Percentiles rank a stretch among this genome's conserved stretches.
Evolutionary conservation across 164 flowering plant genomes (phyloP).

Genomic region (Annona squamosa): DNA sequence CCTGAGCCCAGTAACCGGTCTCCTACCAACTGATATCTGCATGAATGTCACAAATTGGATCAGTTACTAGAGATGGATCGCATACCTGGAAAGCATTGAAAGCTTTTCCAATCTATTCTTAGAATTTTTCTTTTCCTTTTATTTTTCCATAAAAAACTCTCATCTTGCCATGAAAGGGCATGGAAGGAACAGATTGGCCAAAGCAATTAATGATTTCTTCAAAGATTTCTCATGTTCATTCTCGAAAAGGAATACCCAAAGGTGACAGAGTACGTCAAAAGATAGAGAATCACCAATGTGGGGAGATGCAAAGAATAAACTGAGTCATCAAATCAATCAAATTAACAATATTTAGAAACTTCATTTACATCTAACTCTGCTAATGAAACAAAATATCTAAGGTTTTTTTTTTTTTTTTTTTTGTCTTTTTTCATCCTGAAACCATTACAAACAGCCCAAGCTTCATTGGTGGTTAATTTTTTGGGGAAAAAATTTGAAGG

Average conservation of each 20-base stretch:
- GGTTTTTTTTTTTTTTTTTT: too few species aligned
- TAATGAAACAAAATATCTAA: background rate
- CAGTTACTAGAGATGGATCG: background rate
- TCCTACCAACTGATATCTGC: slow-evolving; percentile 95
- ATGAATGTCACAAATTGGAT: slow-evolving; percentile 1
- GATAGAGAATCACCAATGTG: background rate
- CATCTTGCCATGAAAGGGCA: background rate
- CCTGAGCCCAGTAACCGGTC: slow-evolving; percentile 88
- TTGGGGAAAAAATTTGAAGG: too few species aligned
- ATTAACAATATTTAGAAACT: background rate
- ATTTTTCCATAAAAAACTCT: background rate
- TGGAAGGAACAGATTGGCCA: background rate
- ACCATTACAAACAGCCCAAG: too few species aligned
- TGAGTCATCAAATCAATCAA: background rate
- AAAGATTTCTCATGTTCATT: background rate
- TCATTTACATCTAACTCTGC: background rate
- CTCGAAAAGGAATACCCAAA: background rate
- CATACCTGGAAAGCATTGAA: background rate
- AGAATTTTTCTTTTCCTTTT: background rate
- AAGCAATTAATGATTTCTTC: background rate
- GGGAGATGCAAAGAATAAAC: background rate
- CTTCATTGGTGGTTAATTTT: too few species aligned
- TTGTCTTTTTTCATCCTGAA: too few species aligned
- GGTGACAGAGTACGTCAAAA: background rate
- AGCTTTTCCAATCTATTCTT: background rate